Conservation (phyloP, 2,329 filamentous ascomycete species). For the Penicillium glabrum region DNA sequence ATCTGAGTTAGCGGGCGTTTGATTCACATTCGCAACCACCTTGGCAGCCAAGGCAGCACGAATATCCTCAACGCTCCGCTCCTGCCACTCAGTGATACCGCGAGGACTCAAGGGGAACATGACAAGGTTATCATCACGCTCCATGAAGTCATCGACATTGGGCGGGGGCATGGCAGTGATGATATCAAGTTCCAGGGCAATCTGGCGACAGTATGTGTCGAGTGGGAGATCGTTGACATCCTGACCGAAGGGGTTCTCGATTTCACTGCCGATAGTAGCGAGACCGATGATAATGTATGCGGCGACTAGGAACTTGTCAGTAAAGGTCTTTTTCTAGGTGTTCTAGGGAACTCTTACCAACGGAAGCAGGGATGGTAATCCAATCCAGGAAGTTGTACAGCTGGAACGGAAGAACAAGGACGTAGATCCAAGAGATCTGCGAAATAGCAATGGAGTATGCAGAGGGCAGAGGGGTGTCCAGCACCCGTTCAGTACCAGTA, state of each 20-base stretch:
- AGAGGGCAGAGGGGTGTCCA: conserved; percentile 77
- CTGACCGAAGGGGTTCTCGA: conserved; percentile 81
- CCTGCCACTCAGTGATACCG: conserved; percentile 52
- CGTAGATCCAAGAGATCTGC: conserved; percentile 84
- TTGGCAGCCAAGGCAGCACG: conserved; percentile 42
- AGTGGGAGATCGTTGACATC: conserved; percentile 81
- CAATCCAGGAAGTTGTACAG: conserved; percentile 64
- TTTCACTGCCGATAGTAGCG: conserved; percentile 72
- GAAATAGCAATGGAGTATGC: conserved; percentile 83
- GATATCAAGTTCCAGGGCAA: conserved; percentile 72
- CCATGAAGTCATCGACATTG: conserved; percentile 51
- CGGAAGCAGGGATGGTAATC: conserved; percentile 75
- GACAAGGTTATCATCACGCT: conserved; percentile 37
- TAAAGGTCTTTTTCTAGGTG: neutral
- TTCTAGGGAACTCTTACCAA: conserved; percentile 40
- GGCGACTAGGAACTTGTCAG: conserved; percentile 42
- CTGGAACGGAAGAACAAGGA: conserved; percentile 79
- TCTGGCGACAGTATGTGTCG: conserved; percentile 73
- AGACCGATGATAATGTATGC: conserved; percentile 83
- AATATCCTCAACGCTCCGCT: conserved; percentile 50
- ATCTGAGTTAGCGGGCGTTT: conserved; percentile 7
- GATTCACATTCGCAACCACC: conserved; percentile 21
- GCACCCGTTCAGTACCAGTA: conserved; percentile 71
- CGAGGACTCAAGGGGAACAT: conserved; percentile 43
- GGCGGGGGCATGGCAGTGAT: conserved; percentile 62